Conservation (phyloP, 495 filamentous ascomycete genomes). For the Xylona heveae region DNA sequence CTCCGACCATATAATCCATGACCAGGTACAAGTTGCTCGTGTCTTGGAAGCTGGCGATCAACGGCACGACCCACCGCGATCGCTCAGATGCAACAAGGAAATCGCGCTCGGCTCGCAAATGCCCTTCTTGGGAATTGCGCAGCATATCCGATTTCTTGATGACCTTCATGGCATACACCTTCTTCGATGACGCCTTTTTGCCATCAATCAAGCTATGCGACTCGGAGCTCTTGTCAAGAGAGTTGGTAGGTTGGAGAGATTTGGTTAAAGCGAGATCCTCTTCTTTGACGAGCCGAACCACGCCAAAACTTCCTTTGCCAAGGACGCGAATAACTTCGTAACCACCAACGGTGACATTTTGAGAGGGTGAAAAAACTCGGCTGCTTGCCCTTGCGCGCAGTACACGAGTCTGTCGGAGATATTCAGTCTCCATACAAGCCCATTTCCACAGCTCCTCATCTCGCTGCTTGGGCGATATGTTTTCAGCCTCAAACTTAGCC, state of each 20-base stretch:
- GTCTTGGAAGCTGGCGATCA: conserved; percentile 82
- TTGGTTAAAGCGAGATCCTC: conserved; percentile 16
- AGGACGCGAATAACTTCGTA: conserved; percentile 68
- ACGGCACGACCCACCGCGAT: conserved; percentile 70
- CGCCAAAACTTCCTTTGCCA: conserved; percentile 89
- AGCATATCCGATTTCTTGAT: conserved; percentile 87
- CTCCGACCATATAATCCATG: conserved; percentile 95
- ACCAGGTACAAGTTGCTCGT: conserved; percentile 64
- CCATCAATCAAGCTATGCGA: background rate
- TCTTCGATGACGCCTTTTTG: conserved; percentile 13
- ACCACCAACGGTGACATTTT: conserved; percentile 31
- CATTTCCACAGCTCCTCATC: conserved; percentile 32
- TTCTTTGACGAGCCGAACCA: conserved; percentile 67
- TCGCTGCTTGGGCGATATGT: conserved; percentile 32
- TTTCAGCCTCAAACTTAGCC: conserved; percentile 27
- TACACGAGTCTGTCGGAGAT: conserved; percentile 52
- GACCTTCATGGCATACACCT: conserved; percentile 88
- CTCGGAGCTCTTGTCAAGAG: background rate
- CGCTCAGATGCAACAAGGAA: conserved; percentile 70
- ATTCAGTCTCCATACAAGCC: conserved; percentile 41
- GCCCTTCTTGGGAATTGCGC: conserved; percentile 72
- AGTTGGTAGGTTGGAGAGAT: background rate
- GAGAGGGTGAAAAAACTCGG: conserved; percentile 12
- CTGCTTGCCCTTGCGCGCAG: conserved; percentile 37
- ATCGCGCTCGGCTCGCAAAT: conserved; percentile 77